phyloP scores from a whole-genome alignment of 1,284 basidiomycete species.

The Cystobasidium sp. region DNA sequence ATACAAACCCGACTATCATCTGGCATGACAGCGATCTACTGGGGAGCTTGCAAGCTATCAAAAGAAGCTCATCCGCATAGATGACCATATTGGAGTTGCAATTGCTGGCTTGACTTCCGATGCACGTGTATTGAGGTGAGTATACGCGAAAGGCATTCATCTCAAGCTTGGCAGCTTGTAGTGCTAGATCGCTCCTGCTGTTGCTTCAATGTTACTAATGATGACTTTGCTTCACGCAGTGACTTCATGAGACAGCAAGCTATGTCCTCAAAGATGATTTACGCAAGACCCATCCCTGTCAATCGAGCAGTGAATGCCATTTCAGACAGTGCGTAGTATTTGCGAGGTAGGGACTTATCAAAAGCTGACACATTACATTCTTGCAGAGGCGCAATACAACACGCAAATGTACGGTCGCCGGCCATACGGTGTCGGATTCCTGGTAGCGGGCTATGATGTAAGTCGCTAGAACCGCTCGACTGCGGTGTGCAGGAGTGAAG shows the following conservation, averaged over 20 bases:
- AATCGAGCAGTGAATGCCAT: constrained; percentile 90
- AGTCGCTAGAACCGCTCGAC: constrained; percentile 43
- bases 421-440: constrained; percentile 98
- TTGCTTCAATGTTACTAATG: background rate
- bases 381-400: constrained; percentile 92
- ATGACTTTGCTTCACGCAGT: constrained; percentile 60
- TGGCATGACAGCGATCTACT: constrained; percentile 79
- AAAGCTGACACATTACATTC: constrained; percentile 29
- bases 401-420: constrained; percentile 97
- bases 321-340: constrained; percentile 74
- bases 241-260: constrained; percentile 99
- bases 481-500: background rate
- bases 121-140: constrained; percentile 90
- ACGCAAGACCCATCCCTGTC: constrained; percentile 91
- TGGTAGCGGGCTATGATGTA: constrained; percentile 90
- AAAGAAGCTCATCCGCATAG: constrained; percentile 99
- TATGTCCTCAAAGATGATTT: constrained; percentile 91
- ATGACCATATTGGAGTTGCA: constrained; percentile 97
- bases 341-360: constrained; percentile 1
- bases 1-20: background rate
- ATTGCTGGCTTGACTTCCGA: constrained; percentile 98
- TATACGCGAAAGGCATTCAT: constrained; percentile 2
- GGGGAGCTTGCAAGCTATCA: constrained; percentile 98
- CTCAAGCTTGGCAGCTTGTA: background rate
- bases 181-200: background rate